These are phyloP conservation scores for Puya raimondii DNA, from an alignment of 176 grass and related monocot genomes.

Conservation along the genomic window DNA sequence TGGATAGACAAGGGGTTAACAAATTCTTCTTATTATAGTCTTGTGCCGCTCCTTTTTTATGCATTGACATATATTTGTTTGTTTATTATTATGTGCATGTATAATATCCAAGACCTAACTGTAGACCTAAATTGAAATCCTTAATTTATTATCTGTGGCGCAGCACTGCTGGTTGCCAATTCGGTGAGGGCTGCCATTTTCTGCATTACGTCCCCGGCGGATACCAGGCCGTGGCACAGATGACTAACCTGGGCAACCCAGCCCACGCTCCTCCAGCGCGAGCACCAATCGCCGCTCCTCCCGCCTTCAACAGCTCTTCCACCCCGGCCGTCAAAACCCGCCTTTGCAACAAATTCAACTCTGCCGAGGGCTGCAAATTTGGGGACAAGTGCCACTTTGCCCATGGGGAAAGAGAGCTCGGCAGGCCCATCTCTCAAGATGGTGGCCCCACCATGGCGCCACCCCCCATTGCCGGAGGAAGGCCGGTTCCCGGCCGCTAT, in stretches of 20 bases:
- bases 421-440: slow-evolving; percentile 36
- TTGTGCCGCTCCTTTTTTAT: no score
- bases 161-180: slow-evolving; percentile 68
- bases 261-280: slow-evolving; percentile 34
- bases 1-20: no score
- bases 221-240: slow-evolving; percentile 55
- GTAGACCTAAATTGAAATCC: neutral
- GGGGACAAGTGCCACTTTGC: slow-evolving; percentile 78
- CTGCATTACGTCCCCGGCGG: slow-evolving; percentile 65
- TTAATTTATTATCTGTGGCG: slow-evolving; percentile 6
- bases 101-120: no score
- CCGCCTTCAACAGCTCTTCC: slow-evolving; percentile 22
- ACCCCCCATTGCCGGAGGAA: slow-evolving; percentile 22
- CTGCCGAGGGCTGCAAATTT: slow-evolving; percentile 72
- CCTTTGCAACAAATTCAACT: slow-evolving; percentile 78
- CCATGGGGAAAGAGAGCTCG: slow-evolving; percentile 68
- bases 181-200: slow-evolving; percentile 80
- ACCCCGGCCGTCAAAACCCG: slow-evolving; percentile 42
- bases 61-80: no score
- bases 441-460: slow-evolving; percentile 24
- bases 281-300: slow-evolving; percentile 20
- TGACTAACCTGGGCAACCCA: slow-evolving; percentile 44
- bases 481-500: slow-evolving; percentile 12
- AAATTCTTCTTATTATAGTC: no score
- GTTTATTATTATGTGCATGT: no score